These are phyloP conservation scores for Mimosa pudica DNA, from an alignment of 306 rosid genomes.

Conservation along the genomic window DNA sequence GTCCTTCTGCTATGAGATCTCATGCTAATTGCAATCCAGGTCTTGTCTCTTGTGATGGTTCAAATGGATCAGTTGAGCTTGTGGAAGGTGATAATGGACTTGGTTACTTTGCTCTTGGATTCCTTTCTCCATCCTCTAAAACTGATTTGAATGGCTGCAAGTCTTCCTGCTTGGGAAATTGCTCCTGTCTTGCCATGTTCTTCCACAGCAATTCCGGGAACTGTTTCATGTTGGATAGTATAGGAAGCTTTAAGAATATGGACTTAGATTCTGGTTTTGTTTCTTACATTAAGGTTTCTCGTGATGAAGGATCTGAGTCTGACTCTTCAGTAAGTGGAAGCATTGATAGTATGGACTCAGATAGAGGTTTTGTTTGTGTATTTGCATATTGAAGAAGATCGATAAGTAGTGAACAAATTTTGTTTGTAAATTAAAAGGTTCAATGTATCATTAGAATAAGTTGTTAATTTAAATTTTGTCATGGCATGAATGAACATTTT, in stretches of 20 bases:
- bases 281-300: constrained; percentile 67
- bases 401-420: too few species aligned
- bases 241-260: constrained; percentile 76
- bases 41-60: constrained; percentile 50
- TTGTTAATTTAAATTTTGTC: too few species aligned
- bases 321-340: constrained; percentile 38
- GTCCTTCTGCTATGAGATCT: constrained; percentile 73
- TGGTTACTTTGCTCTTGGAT: constrained; percentile 68
- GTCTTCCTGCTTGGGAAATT: constrained; percentile 59
- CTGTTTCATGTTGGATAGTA: constrained; percentile 64
- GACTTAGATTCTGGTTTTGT: constrained; percentile 52
- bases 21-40: constrained; percentile 62
- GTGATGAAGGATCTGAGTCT: constrained; percentile 27
- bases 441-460: too few species aligned
- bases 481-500: too few species aligned
- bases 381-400: too few species aligned
- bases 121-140: constrained; percentile 57
- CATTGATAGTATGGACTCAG: neutral
- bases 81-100: constrained; percentile 58
- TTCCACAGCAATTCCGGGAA: constrained; percentile 69
- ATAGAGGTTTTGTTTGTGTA: too few species aligned
- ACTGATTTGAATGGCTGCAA: constrained; percentile 67
- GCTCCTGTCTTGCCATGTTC: constrained; percentile 85
- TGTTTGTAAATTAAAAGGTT: too few species aligned
- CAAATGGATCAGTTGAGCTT: constrained; percentile 39